Conservation (phyloP, 2,329 filamentous ascomycete genomes). For the Cryphonectria nitschkei region DNA sequence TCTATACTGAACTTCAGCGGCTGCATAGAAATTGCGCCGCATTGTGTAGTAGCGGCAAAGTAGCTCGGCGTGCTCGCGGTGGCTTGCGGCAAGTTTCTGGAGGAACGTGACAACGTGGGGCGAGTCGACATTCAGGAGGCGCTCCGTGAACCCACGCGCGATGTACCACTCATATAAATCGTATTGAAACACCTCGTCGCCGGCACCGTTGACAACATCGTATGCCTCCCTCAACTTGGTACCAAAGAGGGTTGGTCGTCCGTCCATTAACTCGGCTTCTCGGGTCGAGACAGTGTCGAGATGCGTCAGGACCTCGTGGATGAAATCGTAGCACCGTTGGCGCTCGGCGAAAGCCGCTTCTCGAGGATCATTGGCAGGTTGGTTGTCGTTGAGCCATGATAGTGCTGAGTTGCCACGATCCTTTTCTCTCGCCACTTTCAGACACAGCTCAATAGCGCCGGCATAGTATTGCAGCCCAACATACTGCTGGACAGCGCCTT, state of each 20-base stretch:
- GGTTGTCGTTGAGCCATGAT: conserved; percentile 84
- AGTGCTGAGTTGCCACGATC: conserved; percentile 87
- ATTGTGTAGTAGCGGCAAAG: conserved; percentile 93
- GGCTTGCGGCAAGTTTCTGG: conserved; percentile 71
- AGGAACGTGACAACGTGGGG: conserved; percentile 87
- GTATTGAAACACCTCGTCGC: conserved; percentile 93
- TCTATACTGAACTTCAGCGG: conserved; percentile 81
- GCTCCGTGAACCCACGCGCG: conserved; percentile 78
- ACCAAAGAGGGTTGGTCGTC: conserved; percentile 73
- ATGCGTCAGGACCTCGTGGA: conserved; percentile 78
- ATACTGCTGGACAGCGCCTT: conserved; percentile 79
- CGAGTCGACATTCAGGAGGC: conserved; percentile 82
- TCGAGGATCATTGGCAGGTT: conserved; percentile 72
- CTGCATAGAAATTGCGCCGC: conserved; percentile 80
- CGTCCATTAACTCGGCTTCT: conserved; percentile 76
- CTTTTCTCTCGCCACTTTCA: conserved; percentile 80
- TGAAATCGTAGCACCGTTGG: conserved; percentile 81
- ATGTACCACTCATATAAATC: conserved; percentile 99
- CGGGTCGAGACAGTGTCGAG: conserved; percentile 72
- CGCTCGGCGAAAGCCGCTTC: conserved; percentile 70
- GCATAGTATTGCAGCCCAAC: conserved; percentile 85
- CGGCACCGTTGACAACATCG: conserved; percentile 82
- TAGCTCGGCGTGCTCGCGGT: conserved; percentile 81
- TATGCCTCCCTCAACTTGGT: conserved; percentile 88
- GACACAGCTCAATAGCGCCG: conserved; percentile 84